A percentile compares a stretch with the other conserved stretches of the same genome.
These are phyloP conservation scores for Cenchrus purpureus DNA, from an alignment of 176 grass and related monocot genomes.

Conservation along the genomic window DNA sequence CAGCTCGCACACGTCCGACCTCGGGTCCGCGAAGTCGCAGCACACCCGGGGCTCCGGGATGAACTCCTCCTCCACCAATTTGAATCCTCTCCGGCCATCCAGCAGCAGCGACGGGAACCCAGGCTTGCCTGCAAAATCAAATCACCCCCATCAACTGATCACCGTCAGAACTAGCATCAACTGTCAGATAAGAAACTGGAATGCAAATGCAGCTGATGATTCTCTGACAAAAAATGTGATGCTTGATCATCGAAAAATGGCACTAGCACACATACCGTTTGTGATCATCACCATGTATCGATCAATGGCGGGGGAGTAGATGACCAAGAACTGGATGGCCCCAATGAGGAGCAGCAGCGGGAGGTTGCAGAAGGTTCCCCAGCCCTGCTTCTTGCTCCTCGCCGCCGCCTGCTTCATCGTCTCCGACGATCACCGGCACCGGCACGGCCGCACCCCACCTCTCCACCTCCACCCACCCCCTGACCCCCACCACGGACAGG, in stretches of 20 bases:
- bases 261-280: conserved; percentile 3
- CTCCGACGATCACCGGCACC: not conserved
- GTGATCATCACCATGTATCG: conserved; percentile 48
- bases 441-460: not conserved
- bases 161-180: not conserved
- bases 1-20: conserved; percentile 65
- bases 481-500: not conserved
- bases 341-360: conserved; percentile 50
- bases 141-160: not conserved
- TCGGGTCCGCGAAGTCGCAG: conserved; percentile 56
- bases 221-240: conserved; percentile 9
- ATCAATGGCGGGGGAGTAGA: conserved; percentile 43
- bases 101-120: conserved; percentile 51
- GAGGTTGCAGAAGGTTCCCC: conserved; percentile 33
- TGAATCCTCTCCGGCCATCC: conserved; percentile 50
- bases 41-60: conserved; percentile 51
- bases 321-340: conserved; percentile 52
- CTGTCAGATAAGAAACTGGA: not conserved
- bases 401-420: conserved; percentile 29
- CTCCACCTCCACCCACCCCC: not conserved
- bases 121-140: conserved; percentile 41
- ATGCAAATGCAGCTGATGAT: not conserved
- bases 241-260: too few relatives aligned
- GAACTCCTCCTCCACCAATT: conserved; percentile 35
- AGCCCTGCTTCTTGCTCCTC: conserved; percentile 41